These are phyloP conservation scores for Boletus sensibilis DNA, from an alignment of 768 basidiomycete genomes.

Conservation along the genomic window DNA sequence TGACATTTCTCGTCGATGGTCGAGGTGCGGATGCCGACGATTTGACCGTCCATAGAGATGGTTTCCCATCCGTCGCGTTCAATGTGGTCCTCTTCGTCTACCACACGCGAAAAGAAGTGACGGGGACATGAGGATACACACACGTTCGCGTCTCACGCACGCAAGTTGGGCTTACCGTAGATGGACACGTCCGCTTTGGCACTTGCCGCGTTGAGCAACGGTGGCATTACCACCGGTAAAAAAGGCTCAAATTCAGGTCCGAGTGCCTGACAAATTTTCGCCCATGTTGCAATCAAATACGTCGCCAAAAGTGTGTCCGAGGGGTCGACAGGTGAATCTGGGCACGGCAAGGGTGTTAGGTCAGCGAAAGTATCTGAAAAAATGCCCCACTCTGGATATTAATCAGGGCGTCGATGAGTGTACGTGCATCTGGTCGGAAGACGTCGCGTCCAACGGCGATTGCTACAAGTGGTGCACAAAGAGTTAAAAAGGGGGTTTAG, in stretches of 20 bases:
- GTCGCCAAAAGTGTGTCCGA: slow-evolving; percentile 69
- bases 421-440: slow-evolving; percentile 71
- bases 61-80: slow-evolving; percentile 80
- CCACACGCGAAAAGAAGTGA: slow-evolving; percentile 12
- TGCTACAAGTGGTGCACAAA: slow-evolving; percentile 41
- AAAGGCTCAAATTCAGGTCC: slow-evolving; percentile 85
- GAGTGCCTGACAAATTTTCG: slow-evolving; percentile 83
- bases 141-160: background rate
- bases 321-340: slow-evolving; percentile 67
- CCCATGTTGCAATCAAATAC: slow-evolving; percentile 86
- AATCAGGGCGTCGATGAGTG: slow-evolving; percentile 70
- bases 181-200: slow-evolving; percentile 79
- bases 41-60: slow-evolving; percentile 72
- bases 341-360: background rate
- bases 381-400: slow-evolving; percentile 65
- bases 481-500: background rate
- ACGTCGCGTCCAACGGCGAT: slow-evolving; percentile 83
- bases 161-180: slow-evolving; percentile 45
- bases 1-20: slow-evolving; percentile 86
- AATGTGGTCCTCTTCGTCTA: slow-evolving; percentile 53
- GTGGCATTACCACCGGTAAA: slow-evolving; percentile 81
- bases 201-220: slow-evolving; percentile 68
- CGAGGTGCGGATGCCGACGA: slow-evolving; percentile 74
- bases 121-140: background rate
- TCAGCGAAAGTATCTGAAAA: background rate